Percentiles rank a stretch among this genome's conserved stretches.
These are phyloP conservation scores for Podospora pseudopauciseta DNA, from an alignment of 495 filamentous ascomycete species.

Conservation along the genomic window DNA sequence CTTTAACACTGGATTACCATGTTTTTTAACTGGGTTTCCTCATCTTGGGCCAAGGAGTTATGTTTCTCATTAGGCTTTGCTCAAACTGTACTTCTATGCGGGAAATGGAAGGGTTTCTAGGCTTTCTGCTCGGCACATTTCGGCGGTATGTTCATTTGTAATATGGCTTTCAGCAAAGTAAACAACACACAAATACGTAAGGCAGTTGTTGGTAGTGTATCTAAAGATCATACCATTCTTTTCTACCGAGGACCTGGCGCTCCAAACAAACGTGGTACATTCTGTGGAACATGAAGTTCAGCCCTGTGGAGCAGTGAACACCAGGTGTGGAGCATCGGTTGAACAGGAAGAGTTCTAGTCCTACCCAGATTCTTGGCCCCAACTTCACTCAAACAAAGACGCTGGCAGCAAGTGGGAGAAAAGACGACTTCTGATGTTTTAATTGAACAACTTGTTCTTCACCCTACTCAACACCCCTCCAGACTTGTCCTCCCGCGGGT, in stretches of 20 bases:
- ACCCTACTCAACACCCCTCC: not conserved
- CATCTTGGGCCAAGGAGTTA: not conserved
- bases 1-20: not conserved
- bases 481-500: not conserved
- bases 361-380: not conserved
- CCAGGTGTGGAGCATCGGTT: not conserved
- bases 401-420: not conserved
- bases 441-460: not conserved
- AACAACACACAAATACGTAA: not conserved
- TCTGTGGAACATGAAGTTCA: not conserved
- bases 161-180: not conserved
- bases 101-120: not conserved
- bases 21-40: not conserved
- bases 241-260: no score
- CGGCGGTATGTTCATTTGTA: not conserved
- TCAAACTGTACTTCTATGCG: not conserved
- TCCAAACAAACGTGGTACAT: not conserved
- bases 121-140: not conserved
- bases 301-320: not conserved
- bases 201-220: not conserved
- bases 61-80: not conserved
- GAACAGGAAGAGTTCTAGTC: not conserved
- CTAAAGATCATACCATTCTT: not conserved
- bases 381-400: not conserved
- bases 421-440: not conserved